These are phyloP conservation scores for Arabidopsis suecica DNA, from an alignment of 345 rosid species.

Conservation along the genomic window DNA sequence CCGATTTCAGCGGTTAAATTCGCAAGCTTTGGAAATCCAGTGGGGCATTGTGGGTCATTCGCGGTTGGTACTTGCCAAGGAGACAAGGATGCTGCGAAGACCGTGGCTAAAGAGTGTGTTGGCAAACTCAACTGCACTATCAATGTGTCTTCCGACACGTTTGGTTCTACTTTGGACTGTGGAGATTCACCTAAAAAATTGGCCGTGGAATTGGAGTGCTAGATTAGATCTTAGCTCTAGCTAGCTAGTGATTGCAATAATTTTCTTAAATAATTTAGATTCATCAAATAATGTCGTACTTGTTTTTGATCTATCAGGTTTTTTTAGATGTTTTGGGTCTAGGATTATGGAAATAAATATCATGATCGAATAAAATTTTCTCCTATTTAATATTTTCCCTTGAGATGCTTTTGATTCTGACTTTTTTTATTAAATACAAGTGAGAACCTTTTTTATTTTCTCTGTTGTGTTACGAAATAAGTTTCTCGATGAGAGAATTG, in stretches of 20 bases:
- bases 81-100: slow-evolving; percentile 36
- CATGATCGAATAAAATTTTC: background rate
- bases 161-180: slow-evolving; percentile 43
- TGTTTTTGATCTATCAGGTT: background rate
- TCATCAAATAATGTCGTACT: slow-evolving; percentile 20
- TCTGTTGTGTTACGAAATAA: background rate
- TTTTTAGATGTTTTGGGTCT: slow-evolving; percentile 1
- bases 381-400: background rate
- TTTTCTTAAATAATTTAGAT: slow-evolving; percentile 31
- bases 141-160: slow-evolving; percentile 41
- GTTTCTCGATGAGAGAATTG: background rate
- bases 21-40: slow-evolving; percentile 62
- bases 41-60: slow-evolving; percentile 54
- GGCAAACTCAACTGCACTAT: slow-evolving; percentile 43
- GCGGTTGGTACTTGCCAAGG: slow-evolving; percentile 40
- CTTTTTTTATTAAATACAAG: too few relatives aligned
- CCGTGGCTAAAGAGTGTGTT: slow-evolving; percentile 39
- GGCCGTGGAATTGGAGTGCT: slow-evolving; percentile 42
- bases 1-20: slow-evolving; percentile 50
- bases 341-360: slow-evolving; percentile 27
- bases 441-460: too few relatives aligned
- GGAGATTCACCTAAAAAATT: slow-evolving; percentile 33
- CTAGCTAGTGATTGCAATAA: slow-evolving; percentile 29
- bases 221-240: slow-evolving; percentile 36
- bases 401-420: slow-evolving; percentile 14